Conservation (phyloP, 768 basidiomycete genomes). For the Phanerodontia chrysosporium region DNA sequence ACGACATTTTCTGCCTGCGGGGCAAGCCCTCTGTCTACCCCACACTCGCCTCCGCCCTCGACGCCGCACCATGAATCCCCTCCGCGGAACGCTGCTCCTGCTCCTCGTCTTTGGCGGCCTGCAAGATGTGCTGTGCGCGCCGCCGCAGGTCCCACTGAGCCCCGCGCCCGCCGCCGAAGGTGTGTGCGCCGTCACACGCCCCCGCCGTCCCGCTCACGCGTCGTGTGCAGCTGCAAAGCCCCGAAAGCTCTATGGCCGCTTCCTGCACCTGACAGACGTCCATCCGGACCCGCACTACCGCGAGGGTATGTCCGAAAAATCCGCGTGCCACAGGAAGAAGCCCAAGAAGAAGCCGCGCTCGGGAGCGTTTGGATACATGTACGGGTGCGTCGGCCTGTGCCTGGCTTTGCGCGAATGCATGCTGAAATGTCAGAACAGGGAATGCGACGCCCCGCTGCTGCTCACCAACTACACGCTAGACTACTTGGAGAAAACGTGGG, state of each 20-base stretch:
- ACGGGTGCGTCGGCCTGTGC: slow-evolving; percentile 61
- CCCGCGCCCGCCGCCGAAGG: background rate
- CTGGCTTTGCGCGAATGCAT: no score
- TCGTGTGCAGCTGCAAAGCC: slow-evolving; percentile 14
- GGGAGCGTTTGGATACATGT: slow-evolving; percentile 64
- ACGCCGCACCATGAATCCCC: slow-evolving; percentile 14
- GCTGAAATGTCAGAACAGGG: slow-evolving; percentile 33
- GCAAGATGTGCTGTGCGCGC: slow-evolving; percentile 31
- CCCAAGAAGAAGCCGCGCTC: slow-evolving; percentile 48
- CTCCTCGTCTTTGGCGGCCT: slow-evolving; percentile 21
- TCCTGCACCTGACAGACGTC: slow-evolving; percentile 80
- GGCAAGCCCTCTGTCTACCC: background rate
- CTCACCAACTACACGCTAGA: slow-evolving; percentile 83
- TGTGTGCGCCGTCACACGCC: background rate
- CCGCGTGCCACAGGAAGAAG: slow-evolving; percentile 63
- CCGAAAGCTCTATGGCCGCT: slow-evolving; percentile 62
- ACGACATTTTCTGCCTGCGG: background rate
- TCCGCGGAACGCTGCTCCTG: slow-evolving; percentile 15
- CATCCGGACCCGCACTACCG: slow-evolving; percentile 75
- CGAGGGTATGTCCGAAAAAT: slow-evolving; percentile 45
- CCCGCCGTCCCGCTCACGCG: background rate
- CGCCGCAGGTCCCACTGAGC: slow-evolving; percentile 37
- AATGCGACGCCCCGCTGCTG: slow-evolving; percentile 77
- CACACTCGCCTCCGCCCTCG: background rate
- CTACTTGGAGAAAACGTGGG: slow-evolving; percentile 75